Evolutionary conservation across 257 asterid genomes (phyloP), one percentile per base, ranked within the genome.

Genomic region (Apocynum venetum): DNA sequence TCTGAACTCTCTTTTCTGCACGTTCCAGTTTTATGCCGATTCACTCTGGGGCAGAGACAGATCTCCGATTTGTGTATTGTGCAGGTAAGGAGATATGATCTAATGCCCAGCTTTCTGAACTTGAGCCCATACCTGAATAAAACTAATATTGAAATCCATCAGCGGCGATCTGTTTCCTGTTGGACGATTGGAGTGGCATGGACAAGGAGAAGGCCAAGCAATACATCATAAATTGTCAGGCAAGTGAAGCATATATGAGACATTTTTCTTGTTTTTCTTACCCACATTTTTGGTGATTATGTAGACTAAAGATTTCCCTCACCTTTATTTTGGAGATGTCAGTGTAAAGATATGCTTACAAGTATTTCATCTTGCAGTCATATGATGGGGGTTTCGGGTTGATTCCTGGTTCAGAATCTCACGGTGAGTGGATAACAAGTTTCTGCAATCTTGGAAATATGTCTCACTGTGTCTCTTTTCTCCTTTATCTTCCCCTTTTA

Each of bases 331-430:
- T 77, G 68, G 71, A 43, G 66, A 41, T 78, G 17, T 36, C 77
- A 81, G 35, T 52, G 71, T 78, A 52, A 57, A 52, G 46, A 52
- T 60, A 55, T 47, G 71, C 66, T 57, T 49, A 79, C 68, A 44
- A 76, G 46, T 64, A 69, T 46, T 46, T 59, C 72, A 48, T 71
- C 73, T 65, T 89, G 91, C 92, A 96, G 99, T 93, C 99, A 75
- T 96, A 96, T 77, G 99, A 93, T 79, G 99, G 99, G 82, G 98
- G 97, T 43, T 93, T 93, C 87, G 97, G 99, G 46, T 81, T 96
- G 83, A 81, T 83, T 78, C 98, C 99, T 80, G 96, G 96, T 71
- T 84, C 96, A 63, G 99, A 96, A 89, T 87, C 98, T 80, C 99
- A 93, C 87, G 99, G 98, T 96, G 88, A 88, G 97, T 86, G 78